phyloP scores from a whole-genome alignment of 73 alveolate genomes.

The Blepharisma japonicum region DNA sequence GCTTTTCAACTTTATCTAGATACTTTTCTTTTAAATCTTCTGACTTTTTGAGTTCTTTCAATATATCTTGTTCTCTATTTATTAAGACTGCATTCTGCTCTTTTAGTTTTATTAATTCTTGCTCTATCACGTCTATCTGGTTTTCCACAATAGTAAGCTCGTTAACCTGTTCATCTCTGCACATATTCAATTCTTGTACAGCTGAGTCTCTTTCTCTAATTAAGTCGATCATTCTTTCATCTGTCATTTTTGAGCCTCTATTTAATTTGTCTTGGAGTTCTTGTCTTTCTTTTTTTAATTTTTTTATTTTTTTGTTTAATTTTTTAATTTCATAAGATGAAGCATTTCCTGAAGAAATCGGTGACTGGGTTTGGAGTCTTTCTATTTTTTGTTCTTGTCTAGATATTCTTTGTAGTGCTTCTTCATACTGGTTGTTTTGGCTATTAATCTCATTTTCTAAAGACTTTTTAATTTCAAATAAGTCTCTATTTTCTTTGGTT shows the following conservation, averaged over 20 bases:
- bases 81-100: not conserved
- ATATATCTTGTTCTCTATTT: not conserved
- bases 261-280: constrained; percentile 11
- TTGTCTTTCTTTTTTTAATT: not conserved
- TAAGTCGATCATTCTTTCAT: not conserved
- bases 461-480: no score
- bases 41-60: not conserved
- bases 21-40: constrained; percentile 21
- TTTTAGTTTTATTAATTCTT: not conserved
- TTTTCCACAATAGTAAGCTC: constrained; percentile 3
- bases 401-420: no score
- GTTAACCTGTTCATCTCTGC: not conserved
- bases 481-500: no score
- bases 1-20: not conserved
- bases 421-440: no score
- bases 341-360: no score
- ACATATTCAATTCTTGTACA: not conserved
- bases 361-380: not conserved
- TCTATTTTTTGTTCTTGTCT: not conserved
- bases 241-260: not conserved
- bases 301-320: not conserved
- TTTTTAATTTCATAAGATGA: not conserved
- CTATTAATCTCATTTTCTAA: no score
- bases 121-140: not conserved
- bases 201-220: constrained; percentile 10